Evolutionary conservation across 352 stramenopile genomes (phyloP).

Genomic region (Pythium pectinolyticum): DNA sequence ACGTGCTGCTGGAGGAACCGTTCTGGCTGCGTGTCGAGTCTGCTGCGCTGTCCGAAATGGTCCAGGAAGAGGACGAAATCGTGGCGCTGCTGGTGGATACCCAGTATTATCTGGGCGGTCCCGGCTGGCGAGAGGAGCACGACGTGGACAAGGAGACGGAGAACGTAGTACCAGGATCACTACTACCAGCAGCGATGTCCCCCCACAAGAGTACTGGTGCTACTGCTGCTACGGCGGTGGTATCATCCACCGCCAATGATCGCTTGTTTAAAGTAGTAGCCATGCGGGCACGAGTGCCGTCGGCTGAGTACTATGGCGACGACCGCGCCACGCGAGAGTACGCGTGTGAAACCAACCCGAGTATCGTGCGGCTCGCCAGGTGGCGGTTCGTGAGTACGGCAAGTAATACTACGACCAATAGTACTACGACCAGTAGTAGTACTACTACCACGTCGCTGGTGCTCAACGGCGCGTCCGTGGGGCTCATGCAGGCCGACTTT

Average conservation of each 20-base stretch:
- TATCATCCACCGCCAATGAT: background rate
- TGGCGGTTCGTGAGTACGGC: conserved; percentile 42
- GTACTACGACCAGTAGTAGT: background rate
- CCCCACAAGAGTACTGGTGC: no score
- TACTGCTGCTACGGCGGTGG: no score
- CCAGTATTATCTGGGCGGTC: conserved; percentile 56
- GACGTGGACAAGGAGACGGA: background rate
- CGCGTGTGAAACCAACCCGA: conserved; percentile 59
- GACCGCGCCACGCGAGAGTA: conserved; percentile 63
- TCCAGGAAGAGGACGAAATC: conserved; percentile 31
- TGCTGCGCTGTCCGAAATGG: conserved; percentile 19
- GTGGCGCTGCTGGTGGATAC: conserved; percentile 49
- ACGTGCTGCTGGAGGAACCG: conserved; percentile 42
- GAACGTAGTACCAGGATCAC: no score
- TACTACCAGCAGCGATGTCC: background rate
- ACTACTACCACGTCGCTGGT: conserved; percentile 11
- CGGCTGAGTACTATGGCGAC: conserved; percentile 53
- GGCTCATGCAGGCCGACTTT: conserved; percentile 9
- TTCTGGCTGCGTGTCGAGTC: conserved; percentile 62
- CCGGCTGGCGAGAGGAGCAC: conserved; percentile 42
- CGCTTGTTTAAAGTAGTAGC: conserved; percentile 46
- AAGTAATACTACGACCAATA: background rate
- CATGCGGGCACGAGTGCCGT: conserved; percentile 57
- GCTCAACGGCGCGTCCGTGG: conserved; percentile 23
- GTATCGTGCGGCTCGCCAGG: conserved; percentile 46